Evolutionary conservation across 1,139 yeast species (phyloP).

Genomic region (Protomyces inouyei): DNA sequence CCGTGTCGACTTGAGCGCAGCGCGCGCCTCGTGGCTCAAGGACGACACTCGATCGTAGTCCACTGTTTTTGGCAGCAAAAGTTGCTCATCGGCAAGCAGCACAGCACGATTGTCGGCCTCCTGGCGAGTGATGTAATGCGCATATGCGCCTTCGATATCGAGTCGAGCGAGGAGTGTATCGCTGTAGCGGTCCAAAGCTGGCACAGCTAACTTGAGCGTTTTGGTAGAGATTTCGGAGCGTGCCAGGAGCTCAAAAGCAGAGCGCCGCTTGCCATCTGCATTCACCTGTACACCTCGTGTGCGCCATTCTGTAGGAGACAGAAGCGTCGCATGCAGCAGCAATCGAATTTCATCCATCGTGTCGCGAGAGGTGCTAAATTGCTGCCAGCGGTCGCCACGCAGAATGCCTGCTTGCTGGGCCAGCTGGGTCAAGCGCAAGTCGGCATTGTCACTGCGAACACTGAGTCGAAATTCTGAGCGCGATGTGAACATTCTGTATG

Average conservation of each 20-base stretch:
- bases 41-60: conserved; percentile 53
- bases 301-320: conserved; percentile 63
- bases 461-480: conserved; percentile 88
- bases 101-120: conserved; percentile 66
- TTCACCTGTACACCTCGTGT: conserved; percentile 41
- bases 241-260: conserved; percentile 55
- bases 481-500: conserved; percentile 96
- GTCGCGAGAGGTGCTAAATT: conserved; percentile 47
- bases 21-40: conserved; percentile 70
- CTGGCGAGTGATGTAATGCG: conserved; percentile 74
- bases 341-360: conserved; percentile 47
- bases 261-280: conserved; percentile 39
- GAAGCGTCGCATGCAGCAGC: conserved; percentile 46
- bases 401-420: conserved; percentile 71
- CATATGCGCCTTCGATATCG: conserved; percentile 75
- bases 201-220: conserved; percentile 33
- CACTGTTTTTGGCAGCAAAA: conserved; percentile 55
- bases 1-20: conserved; percentile 63
- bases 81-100: conserved; percentile 71
- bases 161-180: conserved; percentile 47
- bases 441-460: conserved; percentile 92
- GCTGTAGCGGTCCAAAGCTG: background rate
- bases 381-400: conserved; percentile 53
- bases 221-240: conserved; percentile 42
- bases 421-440: conserved; percentile 64